Base-by-base conservation (phyloP, 176 grass and related monocot genomes). In the Oropetium thomaeum region DNA sequence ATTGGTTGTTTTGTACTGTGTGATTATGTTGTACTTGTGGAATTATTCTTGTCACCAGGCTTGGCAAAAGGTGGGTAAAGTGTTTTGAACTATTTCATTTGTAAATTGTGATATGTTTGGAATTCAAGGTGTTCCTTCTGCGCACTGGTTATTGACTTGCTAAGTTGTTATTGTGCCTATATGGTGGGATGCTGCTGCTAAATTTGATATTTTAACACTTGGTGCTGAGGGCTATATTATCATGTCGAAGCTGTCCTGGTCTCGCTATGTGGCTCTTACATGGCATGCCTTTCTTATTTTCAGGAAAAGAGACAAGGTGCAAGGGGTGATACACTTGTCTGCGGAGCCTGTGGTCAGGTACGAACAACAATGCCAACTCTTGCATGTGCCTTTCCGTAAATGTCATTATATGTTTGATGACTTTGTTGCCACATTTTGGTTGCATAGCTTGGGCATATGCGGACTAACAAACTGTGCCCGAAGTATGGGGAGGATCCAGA, bases 391-490 rank as follows among this genome's bases (percentile, higher is more conserved):
- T 47, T 67, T 87, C n/a, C 58, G 52, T 40, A 76, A 63, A 40
- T 27, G 15, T 32, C 29, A 57, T 72, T 69, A 20, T 28, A 19
- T 57, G 8, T 68, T 79, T 60, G 37, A 23, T 65, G 20, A 69
- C 26, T 55, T 70, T 32, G 2, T 82, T 52, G 84, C n/a, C 14
- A 4, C 10, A 4, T 81, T 43, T 71, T 57, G 71, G 44, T 41
- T 81, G 44, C 41, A 70, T 82, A 98, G 96, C 79, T 92, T 75
- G 96, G 96, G 23, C 96, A 98, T 77, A 98, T 98, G 96, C 74
- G 96, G 30, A 98, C 91, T 77, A 98, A 98, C 79, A 98, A 98
- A 82, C 82, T 90, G 43, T 98, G 96, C 82, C 84, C 96, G 20
- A 95, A 95, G 61, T 95, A 98, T 73, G 72, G 96, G 59, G 89